Conservation (phyloP, 305 asterid species). For the Solanum hybrid region DNA sequence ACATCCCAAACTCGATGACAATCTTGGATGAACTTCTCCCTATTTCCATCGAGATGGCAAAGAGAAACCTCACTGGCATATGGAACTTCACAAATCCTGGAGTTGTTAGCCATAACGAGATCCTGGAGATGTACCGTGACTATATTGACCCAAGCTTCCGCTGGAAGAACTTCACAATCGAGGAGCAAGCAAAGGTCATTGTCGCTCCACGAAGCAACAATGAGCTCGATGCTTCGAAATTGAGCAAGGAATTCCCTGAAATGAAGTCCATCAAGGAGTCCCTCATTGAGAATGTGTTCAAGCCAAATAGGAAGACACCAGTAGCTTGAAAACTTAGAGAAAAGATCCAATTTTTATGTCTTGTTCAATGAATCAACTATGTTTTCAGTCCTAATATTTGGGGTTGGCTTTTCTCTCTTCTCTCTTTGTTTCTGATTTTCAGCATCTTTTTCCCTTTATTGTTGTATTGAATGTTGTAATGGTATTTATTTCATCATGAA, state of each 20-base stretch:
- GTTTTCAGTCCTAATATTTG: background rate
- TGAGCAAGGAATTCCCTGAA: conserved; percentile 60
- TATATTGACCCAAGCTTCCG: conserved; percentile 57
- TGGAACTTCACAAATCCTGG: conserved; percentile 90
- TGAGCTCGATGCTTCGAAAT: conserved; percentile 64
- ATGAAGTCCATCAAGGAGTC: conserved; percentile 69
- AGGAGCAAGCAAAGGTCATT: conserved; percentile 84
- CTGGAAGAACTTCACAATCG: conserved; percentile 70
- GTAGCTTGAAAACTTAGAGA: conserved; percentile 34
- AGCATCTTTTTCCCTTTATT: conserved; percentile 4
- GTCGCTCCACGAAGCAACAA: conserved; percentile 78
- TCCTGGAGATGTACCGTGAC: conserved; percentile 62
- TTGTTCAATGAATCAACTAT: background rate
- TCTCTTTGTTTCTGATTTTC: background rate
- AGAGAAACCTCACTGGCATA: conserved; percentile 76
- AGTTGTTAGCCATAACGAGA: conserved; percentile 78
- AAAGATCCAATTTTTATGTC: background rate
- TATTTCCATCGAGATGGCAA: conserved; percentile 78
- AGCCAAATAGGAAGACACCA: conserved; percentile 63
- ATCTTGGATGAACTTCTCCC: conserved; percentile 80
- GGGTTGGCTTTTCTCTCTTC: background rate
- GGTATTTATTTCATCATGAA: conserved; percentile 21
- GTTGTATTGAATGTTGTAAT: conserved; percentile 25
- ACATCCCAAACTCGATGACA: conserved; percentile 88
- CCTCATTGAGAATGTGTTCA: conserved; percentile 51